Evolutionary conservation across 805 yeast genomes (phyloP).

Genomic region (Candida multigemmis): DNA sequence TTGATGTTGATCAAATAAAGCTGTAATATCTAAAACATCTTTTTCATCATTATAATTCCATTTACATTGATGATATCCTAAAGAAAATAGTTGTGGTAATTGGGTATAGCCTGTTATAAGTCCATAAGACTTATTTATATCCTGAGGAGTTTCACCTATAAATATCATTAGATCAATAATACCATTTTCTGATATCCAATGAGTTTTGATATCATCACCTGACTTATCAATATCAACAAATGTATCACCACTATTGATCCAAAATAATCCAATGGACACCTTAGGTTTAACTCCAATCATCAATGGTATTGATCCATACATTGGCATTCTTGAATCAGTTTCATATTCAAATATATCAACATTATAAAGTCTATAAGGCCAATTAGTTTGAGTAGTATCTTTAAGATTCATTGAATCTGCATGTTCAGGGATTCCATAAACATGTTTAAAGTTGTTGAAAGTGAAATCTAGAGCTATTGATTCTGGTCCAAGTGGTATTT

Average conservation of each 20-base stretch:
- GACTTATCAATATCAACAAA: conserved; percentile 61
- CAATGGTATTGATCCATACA: conserved; percentile 94
- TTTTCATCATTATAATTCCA: conserved; percentile 92
- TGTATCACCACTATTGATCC: conserved; percentile 92
- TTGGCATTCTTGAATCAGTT: conserved; percentile 70
- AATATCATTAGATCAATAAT: conserved; percentile 65
- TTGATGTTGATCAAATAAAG: conserved; percentile 58
- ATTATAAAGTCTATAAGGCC: conserved; percentile 81
- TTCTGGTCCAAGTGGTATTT: conserved; percentile 79
- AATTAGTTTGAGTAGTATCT: conserved; percentile 50
- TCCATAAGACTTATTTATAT: conserved; percentile 55
- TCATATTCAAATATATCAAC: conserved; percentile 96
- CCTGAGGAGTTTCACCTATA: conserved; percentile 48
- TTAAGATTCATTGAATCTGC: conserved; percentile 71
- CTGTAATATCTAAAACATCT: conserved; percentile 70
- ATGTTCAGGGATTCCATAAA: conserved; percentile 96
- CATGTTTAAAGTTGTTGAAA: conserved; percentile 50
- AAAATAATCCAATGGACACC: conserved; percentile 67
- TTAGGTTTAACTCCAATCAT: conserved; percentile 59
- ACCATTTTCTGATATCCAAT: conserved; percentile 95
- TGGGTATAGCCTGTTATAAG: conserved; percentile 61
- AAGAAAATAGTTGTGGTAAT: conserved; percentile 68
- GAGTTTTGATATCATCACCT: conserved; percentile 39
- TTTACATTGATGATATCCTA: conserved; percentile 94
- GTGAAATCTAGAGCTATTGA: conserved; percentile 73